Evolutionary conservation across 106 monocot genomes (phyloP).

Genomic region (Cymbidium sinense): DNA sequence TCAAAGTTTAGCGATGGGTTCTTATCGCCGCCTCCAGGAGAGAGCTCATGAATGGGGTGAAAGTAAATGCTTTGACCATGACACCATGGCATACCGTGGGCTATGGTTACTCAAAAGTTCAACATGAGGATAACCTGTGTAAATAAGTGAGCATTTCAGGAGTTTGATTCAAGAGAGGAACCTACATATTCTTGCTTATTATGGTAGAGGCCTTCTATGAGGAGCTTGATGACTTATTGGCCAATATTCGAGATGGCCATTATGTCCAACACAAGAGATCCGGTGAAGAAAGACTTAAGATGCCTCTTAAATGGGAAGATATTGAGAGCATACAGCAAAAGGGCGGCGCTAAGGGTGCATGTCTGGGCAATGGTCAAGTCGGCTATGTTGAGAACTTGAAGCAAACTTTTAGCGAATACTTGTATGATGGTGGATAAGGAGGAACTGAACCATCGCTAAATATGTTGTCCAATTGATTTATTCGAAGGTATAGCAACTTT

Average conservation of each 20-base stretch:
- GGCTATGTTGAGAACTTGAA: no score
- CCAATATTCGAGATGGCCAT: no score
- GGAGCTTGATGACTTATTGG: slow-evolving; percentile 53
- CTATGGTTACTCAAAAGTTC: slow-evolving; percentile 25
- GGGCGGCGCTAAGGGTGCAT: no score
- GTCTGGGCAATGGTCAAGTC: no score
- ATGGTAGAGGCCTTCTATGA: slow-evolving; percentile 71
- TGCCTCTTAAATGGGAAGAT: no score
- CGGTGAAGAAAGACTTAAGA: no score
- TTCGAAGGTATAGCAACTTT: no score
- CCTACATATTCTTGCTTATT: slow-evolving; percentile 88
- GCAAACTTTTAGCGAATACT: no score
- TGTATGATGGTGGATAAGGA: no score
- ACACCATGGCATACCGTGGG: slow-evolving; percentile 39
- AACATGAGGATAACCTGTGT: slow-evolving; percentile 36
- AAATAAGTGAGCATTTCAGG: slow-evolving; percentile 33
- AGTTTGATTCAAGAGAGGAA: slow-evolving; percentile 43
- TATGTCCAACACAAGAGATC: slow-evolving; percentile 60
- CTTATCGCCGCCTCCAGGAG: slow-evolving; percentile 33
- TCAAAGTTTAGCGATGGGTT: slow-evolving; percentile 45
- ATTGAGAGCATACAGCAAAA: no score
- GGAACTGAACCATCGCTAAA: no score
- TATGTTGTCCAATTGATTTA: no score
- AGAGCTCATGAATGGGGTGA: slow-evolving; percentile 47
- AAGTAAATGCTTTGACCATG: slow-evolving; percentile 46